Conservation (phyloP, 2,329 filamentous ascomycete species). For the Trichophyton equinum region DNA sequence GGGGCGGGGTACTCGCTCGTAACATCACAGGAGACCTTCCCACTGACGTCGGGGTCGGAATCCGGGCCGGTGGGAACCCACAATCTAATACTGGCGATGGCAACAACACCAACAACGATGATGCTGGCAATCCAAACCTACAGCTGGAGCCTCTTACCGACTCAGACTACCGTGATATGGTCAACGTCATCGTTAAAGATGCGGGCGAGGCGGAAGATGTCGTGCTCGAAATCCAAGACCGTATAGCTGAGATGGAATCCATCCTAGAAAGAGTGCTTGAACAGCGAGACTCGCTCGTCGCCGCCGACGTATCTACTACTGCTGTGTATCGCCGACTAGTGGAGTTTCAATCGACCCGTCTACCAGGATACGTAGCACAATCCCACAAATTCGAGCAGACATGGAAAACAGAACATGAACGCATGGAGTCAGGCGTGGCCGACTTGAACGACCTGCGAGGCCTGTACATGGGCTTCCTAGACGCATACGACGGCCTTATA, state of each 20-base stretch:
- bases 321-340: conserved; percentile 55
- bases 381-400: conserved; percentile 36
- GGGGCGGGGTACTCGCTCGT: conserved; percentile 55
- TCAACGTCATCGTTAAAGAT: conserved; percentile 54
- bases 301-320: conserved; percentile 46
- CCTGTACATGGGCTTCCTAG: conserved; percentile 80
- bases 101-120: conserved; percentile 16
- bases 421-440: conserved; percentile 54
- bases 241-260: conserved; percentile 62
- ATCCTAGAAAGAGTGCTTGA: conserved; percentile 52
- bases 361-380: conserved; percentile 42
- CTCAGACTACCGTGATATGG: conserved; percentile 68
- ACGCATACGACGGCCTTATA: conserved; percentile 71
- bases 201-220: conserved; percentile 51
- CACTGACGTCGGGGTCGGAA: conserved; percentile 34
- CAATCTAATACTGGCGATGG: neutral
- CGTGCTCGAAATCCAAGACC: conserved; percentile 57
- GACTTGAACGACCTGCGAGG: conserved; percentile 65
- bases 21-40: conserved; percentile 53
- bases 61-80: conserved; percentile 21
- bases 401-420: conserved; percentile 64
- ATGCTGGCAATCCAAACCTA: conserved; percentile 26
- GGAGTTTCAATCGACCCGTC: conserved; percentile 48
- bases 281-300: conserved; percentile 47
- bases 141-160: conserved; percentile 59